Evolutionary conservation across 192 early-diverging fungal species (phyloP), one percentile per base, ranked within the genome.

Genomic region (Coemansia furcata): DNA sequence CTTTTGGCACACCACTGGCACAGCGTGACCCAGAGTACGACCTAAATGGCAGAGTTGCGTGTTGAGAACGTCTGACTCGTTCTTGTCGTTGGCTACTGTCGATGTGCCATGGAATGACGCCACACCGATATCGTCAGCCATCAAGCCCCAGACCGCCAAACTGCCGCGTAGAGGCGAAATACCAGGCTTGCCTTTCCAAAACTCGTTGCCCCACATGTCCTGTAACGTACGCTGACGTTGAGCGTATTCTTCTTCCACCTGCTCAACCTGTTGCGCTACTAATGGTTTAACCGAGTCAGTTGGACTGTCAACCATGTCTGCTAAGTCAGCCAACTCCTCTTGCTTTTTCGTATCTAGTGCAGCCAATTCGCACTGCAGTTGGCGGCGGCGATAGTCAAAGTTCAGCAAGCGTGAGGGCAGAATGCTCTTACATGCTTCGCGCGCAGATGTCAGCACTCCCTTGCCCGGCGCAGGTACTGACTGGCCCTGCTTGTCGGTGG

Each of bases 51-150:
- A 97, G 66, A 97, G 73, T 82, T 97, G 94, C 66, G 90, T 84
- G 84, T 95, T 93, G 55, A 94, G 62, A 3, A 93, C 93, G 12
- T 89, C 88, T 5, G 94, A 97, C 76, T 96, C 93, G 82, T 96
- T 98, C 86, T 92, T 90, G 80, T 98, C 95, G 75, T 98, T 98
- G 46, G 94, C 93, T 76, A 90, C 88, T 62, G 95, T 98, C 33
- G 91, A 90, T 15, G 95, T 97, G 54, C 95, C 95, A 80, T 97
- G 95, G 92, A 97, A 97, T 23, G 94, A 97, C 6, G 92, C 92
- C 50, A 95, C 87, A 44, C 91, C 89, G 78, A 97, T 92, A 73
- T 97, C 95, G 77, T 97, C 93, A 44, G 93, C 84, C 30, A 87
- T 94, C 63, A 97, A 79, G 39, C 94, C 94, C 77, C 88, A 97